Base-by-base conservation (phyloP, 164 flowering plant species). In the Euptelea pleiosperma region DNA sequence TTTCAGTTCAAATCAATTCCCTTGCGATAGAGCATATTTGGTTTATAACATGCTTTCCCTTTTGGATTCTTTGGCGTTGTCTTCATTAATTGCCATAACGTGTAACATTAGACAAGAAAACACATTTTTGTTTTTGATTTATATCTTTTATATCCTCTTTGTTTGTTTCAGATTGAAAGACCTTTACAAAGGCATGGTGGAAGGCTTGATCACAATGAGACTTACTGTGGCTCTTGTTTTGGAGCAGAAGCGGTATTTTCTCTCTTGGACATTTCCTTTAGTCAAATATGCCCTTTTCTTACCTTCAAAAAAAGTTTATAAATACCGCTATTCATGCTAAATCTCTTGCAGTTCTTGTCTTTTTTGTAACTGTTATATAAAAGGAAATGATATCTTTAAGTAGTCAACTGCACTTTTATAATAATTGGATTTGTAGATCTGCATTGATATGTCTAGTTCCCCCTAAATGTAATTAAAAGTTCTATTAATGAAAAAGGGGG, bases 181-280 rank as follows among this genome's bases (percentile, higher is more conserved):
- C 93, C 93, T 19, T 67, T 86, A 55, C 93, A 86, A 55, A 84
- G 73, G 68, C 89, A 86, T 67, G 93, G 93, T 53, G 87, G 89
- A 50, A 80, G 93, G 72, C 87, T 86, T 55, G 93, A 84, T 56
- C 87, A 82, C 55, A 77, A 80, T 70, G 93, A 86, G 60, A 73
- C 71, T 48, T 86, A 86, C 52, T 86, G 93, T 73, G 93, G 93
- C 45, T 84, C 89, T 61, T 86, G 93, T 70, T 86, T 10, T 76
- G 89, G 93, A 45, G 89, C 93, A 54, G 93, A 82, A 79, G 63
- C 22, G 82, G 93, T 84, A 82, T 14, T 40, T 36, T 41, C 53
- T 50, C 28, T 10, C 22, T 36, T 47, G 33, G 31, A 39, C 25
- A 4, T 8, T 58, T 22, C 11, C 19, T 45, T 34, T 19, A 15